Evolutionary conservation across 768 basidiomycete species (phyloP), one percentile per base, ranked within the genome.

Genomic region (Agaricus subrufescens): DNA sequence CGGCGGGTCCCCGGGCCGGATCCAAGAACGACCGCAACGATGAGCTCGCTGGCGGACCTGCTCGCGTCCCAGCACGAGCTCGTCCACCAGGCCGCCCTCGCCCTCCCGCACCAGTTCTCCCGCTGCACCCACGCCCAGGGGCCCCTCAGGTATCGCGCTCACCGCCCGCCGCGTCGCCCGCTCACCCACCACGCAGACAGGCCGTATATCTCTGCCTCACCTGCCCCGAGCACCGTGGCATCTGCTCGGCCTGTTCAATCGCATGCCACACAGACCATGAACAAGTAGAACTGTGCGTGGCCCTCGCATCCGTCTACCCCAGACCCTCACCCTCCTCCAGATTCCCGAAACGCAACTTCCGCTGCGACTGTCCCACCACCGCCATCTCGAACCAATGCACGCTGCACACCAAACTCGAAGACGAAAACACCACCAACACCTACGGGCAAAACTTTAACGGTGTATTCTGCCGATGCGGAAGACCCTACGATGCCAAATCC

Each of bases 231-330:
- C 75, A 78, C 23, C 81, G 83, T 53, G 90, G 90, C 19, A 74
- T 93, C 55, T 93, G 91, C 61, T 82, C 87, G 14, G 87, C 91
- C 6, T 94, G 91, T 70, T 91, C 89, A 29, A 79, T 93, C 50
- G 88, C 91, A 25, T 94, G 91, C 66, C 91, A 94, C 66, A 88
- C 88, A 12, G 77, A 90, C 66, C 90, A 92, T 68, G 87, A 93
- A 63, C 91, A 94, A 66, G 69, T 93, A 50, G 91, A 94, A 68
- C 77, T 94, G 79, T 81, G 40, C 40, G 19, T 42, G 12, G 6
- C n/a, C 5, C 40, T 19, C 40, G 38, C 7, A n/a, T 11, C 12
- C 14, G 34, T 7, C 6, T 5, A n/a, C 3, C 12, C n/a, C 3
- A 42, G n/a, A 3, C 4, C 10, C 19, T 60, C 45, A 45, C 30